phyloP scores from a whole-genome alignment of 352 stramenopile species.

The Pythium brassicae region DNA sequence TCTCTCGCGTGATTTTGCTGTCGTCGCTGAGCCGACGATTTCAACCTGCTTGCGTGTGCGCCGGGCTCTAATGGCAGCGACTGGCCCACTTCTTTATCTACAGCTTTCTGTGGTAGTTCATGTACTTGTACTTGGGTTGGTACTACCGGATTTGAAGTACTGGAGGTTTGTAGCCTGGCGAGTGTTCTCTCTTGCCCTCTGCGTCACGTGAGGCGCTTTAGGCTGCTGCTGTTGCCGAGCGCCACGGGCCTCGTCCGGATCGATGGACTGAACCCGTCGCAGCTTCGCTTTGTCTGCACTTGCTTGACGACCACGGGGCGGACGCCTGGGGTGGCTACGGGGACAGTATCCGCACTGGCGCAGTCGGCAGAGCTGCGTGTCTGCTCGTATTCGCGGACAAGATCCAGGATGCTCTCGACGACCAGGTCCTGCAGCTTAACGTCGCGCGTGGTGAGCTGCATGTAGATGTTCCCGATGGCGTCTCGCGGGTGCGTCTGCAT shows the following conservation, averaged over 20 bases:
- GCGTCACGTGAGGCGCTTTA: slow-evolving; percentile 6
- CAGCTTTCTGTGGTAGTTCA: no score
- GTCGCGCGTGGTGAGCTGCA: slow-evolving; percentile 41
- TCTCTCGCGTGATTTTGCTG: background rate
- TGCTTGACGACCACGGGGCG: slow-evolving; percentile 11
- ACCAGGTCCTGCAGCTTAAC: slow-evolving; percentile 31
- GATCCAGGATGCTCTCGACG: slow-evolving; percentile 27
- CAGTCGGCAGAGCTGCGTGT: background rate
- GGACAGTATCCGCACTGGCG: background rate
- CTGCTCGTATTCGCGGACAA: slow-evolving; percentile 19
- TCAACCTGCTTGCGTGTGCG: no score
- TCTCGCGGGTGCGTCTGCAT: slow-evolving; percentile 34
- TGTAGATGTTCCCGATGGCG: slow-evolving; percentile 64
- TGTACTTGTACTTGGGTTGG: no score
- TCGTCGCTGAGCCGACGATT: background rate
- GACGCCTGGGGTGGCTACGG: no score
- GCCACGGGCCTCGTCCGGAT: background rate
- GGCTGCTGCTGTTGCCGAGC: slow-evolving; percentile 11
- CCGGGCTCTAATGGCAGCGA: no score
- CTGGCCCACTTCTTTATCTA: no score
- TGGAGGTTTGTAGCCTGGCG: no score
- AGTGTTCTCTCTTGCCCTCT: background rate
- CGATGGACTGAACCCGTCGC: background rate
- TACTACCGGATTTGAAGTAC: no score
- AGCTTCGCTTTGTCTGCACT: slow-evolving; percentile 5